Evolutionary conservation across 192 early-diverging fungal species (phyloP).

Genomic region (Pilobolus umbonatus): DNA sequence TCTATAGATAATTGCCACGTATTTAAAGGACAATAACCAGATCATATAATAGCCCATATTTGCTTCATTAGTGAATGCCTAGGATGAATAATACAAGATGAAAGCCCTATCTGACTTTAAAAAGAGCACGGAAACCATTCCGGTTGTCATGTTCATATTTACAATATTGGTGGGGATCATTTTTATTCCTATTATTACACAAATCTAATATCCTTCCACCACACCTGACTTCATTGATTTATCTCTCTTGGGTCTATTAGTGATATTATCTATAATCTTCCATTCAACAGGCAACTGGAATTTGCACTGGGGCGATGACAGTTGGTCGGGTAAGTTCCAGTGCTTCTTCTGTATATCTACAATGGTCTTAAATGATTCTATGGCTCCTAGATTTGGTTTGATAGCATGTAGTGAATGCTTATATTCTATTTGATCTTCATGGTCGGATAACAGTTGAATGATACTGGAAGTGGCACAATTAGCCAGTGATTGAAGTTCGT

Average conservation of each 20-base stretch:
- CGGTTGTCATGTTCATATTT: too few species aligned
- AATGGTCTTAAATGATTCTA: constrained; percentile 34
- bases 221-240: constrained; percentile 11
- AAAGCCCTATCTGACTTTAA: too few species aligned
- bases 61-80: too few species aligned
- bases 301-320: constrained; percentile 34
- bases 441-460: constrained; percentile 35
- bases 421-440: constrained; percentile 31
- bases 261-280: constrained; percentile 42
- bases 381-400: constrained; percentile 43
- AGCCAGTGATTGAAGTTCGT: constrained; percentile 44
- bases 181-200: not conserved
- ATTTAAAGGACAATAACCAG: too few species aligned
- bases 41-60: too few species aligned
- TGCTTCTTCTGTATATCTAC: constrained; percentile 39
- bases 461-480: constrained; percentile 37
- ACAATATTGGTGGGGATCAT: too few species aligned
- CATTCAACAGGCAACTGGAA: constrained; percentile 45
- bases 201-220: constrained; percentile 26
- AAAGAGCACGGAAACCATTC: too few species aligned
- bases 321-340: constrained; percentile 43
- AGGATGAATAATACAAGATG: too few species aligned
- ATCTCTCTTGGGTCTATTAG: constrained; percentile 39
- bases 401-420: constrained; percentile 41
- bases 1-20: too few species aligned